These are phyloP conservation scores for Lavandula angustifolia DNA, from an alignment of 257 asterid species.

Conservation along the genomic window DNA sequence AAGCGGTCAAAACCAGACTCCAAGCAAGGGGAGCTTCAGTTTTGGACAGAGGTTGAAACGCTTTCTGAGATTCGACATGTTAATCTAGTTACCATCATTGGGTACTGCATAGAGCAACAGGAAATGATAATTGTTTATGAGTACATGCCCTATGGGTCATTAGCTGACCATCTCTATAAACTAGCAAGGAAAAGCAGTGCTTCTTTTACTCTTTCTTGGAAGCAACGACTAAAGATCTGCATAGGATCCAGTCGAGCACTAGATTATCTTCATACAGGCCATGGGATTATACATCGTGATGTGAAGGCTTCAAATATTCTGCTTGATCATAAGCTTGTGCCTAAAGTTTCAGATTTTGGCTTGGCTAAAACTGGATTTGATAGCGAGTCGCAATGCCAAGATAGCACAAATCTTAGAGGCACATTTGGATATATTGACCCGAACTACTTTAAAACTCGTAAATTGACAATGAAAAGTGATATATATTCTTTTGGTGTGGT, in stretches of 20 bases:
- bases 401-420: constrained; percentile 60
- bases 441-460: constrained; percentile 49
- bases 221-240: constrained; percentile 54
- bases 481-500: constrained; percentile 67
- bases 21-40: constrained; percentile 60
- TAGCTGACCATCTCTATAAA: constrained; percentile 64
- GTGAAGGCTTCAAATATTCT: constrained; percentile 63
- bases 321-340: constrained; percentile 52
- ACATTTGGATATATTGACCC: constrained; percentile 77
- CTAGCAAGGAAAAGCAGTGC: constrained; percentile 28
- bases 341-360: constrained; percentile 74
- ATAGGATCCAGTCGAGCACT: constrained; percentile 66
- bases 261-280: constrained; percentile 61
- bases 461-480: constrained; percentile 56
- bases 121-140: constrained; percentile 61
- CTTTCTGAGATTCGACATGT: constrained; percentile 61
- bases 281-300: constrained; percentile 54
- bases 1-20: constrained; percentile 56
- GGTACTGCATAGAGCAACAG: constrained; percentile 56
- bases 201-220: constrained; percentile 50
- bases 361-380: constrained; percentile 49
- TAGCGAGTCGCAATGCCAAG: constrained; percentile 42
- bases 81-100: constrained; percentile 61
- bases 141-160: constrained; percentile 57
- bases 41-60: constrained; percentile 58